Evolutionary conservation across 306 rosid genomes (phyloP).

Genomic region (Dryas drummondii): DNA sequence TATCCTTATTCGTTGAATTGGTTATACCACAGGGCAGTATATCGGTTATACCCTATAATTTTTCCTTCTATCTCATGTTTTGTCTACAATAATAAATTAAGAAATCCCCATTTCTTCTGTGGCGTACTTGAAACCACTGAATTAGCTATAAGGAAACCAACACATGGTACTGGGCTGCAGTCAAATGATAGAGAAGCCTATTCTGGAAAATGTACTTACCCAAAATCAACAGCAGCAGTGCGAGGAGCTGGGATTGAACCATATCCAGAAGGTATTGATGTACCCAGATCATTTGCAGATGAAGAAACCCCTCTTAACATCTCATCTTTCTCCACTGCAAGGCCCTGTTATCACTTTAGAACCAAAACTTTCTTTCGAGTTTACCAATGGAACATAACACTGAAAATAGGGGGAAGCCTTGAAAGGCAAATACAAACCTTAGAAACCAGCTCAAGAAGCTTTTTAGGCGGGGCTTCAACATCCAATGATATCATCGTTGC

Average conservation of each 20-base stretch:
- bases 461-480: conserved; percentile 61
- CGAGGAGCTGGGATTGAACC: conserved; percentile 35
- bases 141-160: background rate
- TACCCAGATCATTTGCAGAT: conserved; percentile 46
- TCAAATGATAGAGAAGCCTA: background rate
- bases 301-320: conserved; percentile 52
- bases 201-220: conserved; percentile 33
- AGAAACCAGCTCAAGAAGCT: conserved; percentile 65
- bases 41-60: no score
- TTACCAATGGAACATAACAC: conserved; percentile 18
- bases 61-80: background rate
- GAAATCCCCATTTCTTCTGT: background rate
- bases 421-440: conserved; percentile 54
- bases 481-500: conserved; percentile 81
- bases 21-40: no score
- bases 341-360: conserved; percentile 76
- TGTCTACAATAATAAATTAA: background rate
- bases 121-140: background rate
- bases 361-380: conserved; percentile 25
- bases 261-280: conserved; percentile 35
- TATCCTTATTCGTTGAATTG: no score
- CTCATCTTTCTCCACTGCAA: conserved; percentile 76
- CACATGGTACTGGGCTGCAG: no score
- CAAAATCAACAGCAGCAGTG: conserved; percentile 58
- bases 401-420: background rate